Conservation (phyloP, 2,329 filamentous ascomycete genomes). For the Diaporthe nobilis region DNA sequence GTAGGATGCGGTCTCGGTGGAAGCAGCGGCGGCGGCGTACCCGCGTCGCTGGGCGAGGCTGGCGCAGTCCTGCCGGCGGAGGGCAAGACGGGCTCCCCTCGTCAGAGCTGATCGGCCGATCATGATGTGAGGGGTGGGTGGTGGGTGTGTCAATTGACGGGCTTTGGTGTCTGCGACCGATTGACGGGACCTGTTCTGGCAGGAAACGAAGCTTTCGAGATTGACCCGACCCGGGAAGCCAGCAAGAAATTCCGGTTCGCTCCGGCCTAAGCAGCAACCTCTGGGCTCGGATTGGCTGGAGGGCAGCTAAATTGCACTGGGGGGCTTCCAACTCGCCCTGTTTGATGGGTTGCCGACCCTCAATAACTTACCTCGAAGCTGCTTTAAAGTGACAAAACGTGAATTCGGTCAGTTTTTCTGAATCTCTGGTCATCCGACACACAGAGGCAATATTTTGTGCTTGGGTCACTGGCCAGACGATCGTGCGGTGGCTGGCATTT, state of each 20-base stretch:
- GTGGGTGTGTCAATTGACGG: constrained; percentile 65
- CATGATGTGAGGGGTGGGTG: constrained; percentile 70
- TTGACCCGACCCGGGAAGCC: constrained; percentile 22
- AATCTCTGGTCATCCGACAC: not conserved
- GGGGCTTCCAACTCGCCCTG: not conserved
- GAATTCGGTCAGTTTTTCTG: not conserved
- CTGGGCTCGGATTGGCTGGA: constrained; percentile 39
- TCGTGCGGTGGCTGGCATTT: not conserved
- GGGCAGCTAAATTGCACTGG: constrained; percentile 24
- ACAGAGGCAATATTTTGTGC: not conserved
- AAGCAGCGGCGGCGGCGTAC: constrained; percentile 71
- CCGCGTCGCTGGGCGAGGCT: constrained; percentile 64
- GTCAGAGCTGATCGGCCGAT: constrained; percentile 73
- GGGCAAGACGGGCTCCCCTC: constrained; percentile 70
- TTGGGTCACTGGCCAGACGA: not conserved
- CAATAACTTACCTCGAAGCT: not conserved
- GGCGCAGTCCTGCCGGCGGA: constrained; percentile 71
- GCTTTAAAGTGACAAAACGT: not conserved
- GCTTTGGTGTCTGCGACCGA: constrained; percentile 52
- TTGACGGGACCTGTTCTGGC: constrained; percentile 37
- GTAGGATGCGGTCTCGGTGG: constrained; percentile 82
- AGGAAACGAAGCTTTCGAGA: constrained; percentile 46
- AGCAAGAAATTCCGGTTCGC: constrained; percentile 47
- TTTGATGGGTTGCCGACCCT: not conserved
- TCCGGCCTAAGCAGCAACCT: constrained; percentile 41